phyloP scores from a whole-genome alignment of 768 basidiomycete genomes.

The Mrakia frigida region DNA sequence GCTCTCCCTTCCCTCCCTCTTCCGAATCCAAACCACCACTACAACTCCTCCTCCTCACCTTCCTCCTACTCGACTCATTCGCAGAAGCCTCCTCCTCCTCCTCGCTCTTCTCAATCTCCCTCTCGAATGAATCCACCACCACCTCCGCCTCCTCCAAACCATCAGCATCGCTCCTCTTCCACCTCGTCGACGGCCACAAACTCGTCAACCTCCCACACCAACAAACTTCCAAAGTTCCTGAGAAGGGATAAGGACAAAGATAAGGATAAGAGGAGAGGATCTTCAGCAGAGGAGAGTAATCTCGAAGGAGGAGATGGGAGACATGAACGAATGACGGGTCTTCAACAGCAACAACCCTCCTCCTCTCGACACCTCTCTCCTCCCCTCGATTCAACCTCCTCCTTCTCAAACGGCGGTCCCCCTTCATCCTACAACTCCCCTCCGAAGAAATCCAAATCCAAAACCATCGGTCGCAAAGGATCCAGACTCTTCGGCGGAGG shows the following conservation, averaged over 20 bases:
- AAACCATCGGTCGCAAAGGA: constrained; percentile 21
- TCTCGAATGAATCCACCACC: constrained; percentile 54
- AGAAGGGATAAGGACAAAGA: constrained; percentile 17
- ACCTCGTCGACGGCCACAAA: constrained; percentile 12
- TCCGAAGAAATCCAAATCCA: constrained; percentile 11
- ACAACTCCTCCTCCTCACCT: neutral
- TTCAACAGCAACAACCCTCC: neutral
- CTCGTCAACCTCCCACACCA: constrained; percentile 10
- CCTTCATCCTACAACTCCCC: constrained; percentile 10
- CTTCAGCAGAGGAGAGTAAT: neutral
- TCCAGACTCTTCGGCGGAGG: constrained; percentile 25
- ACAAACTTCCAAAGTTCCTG: constrained; percentile 26
- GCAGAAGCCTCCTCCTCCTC: constrained; percentile 10
- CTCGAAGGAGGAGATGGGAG: neutral
- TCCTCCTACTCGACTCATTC: neutral
- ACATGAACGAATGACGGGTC: constrained; percentile 1
- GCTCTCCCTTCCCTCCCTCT: constrained; percentile 4
- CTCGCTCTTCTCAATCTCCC: constrained; percentile 20
- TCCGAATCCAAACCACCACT: neutral
- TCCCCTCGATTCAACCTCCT: neutral
- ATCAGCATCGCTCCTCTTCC: constrained; percentile 60
- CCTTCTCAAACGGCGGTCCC: neutral
- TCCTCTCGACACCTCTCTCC: neutral
- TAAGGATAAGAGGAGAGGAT: constrained; percentile 6
- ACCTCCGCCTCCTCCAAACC: constrained; percentile 75